Percentiles rank a stretch among this genome's conserved stretches.
These are phyloP conservation scores for Tolypocladium capitatum DNA, from an alignment of 2,329 filamentous ascomycete species.

Conservation along the genomic window DNA sequence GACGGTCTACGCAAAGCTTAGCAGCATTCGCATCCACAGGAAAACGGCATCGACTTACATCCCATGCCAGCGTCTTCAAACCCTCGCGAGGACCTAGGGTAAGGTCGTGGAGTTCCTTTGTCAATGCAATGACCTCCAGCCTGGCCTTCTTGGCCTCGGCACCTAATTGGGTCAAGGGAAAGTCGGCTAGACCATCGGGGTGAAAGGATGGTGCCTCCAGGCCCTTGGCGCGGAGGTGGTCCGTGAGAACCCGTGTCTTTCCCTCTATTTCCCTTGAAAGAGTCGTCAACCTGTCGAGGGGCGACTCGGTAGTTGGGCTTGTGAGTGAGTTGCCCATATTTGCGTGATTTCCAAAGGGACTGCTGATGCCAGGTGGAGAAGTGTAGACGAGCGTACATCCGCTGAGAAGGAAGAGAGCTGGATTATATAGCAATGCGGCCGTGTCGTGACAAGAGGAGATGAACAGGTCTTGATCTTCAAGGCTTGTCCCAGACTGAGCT, in stretches of 20 bases:
- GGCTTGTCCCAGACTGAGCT: not conserved
- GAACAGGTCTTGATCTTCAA: not conserved
- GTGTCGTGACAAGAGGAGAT: not conserved
- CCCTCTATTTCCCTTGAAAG: slow-evolving; percentile 7
- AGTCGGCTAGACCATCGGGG: slow-evolving; percentile 7
- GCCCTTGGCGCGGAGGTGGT: slow-evolving; percentile 6
- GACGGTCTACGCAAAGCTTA: slow-evolving; percentile 7
- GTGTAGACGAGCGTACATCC: not conserved
- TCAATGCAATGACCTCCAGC: slow-evolving; percentile 9
- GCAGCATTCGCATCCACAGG: not conserved
- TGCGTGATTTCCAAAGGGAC: not conserved
- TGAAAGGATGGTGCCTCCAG: slow-evolving; percentile 9
- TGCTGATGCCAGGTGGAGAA: not conserved
- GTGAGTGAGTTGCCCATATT: not conserved
- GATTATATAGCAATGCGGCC: too few relatives aligned
- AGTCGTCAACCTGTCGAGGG: slow-evolving; percentile 6
- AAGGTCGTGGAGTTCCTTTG: slow-evolving; percentile 10
- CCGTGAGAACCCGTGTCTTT: slow-evolving; percentile 8
- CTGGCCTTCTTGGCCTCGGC: slow-evolving; percentile 5
- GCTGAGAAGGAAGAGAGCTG: too few relatives aligned
- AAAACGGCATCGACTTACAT: slow-evolving; percentile 8
- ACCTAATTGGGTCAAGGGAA: slow-evolving; percentile 4
- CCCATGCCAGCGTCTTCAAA: slow-evolving; percentile 13
- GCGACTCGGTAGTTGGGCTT: not conserved
- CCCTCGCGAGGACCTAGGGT: slow-evolving; percentile 9